Evolutionary conservation across 2,329 filamentous ascomycete species (phyloP).

Genomic region (Trichoderma breve): DNA sequence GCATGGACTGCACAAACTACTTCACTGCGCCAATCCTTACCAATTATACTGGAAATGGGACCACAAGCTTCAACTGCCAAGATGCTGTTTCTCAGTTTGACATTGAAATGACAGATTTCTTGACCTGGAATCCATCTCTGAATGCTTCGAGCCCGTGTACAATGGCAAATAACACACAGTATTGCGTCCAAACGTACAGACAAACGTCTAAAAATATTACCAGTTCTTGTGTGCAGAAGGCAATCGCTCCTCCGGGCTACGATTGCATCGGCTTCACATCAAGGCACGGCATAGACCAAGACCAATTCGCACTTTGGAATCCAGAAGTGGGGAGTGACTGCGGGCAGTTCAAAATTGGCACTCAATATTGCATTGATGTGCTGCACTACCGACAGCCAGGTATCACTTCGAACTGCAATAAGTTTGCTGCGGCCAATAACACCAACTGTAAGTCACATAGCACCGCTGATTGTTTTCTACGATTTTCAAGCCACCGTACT

Average conservation of each 20-base stretch:
- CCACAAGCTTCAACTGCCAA: neutral
- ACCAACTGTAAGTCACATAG: neutral
- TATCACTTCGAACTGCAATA: neutral
- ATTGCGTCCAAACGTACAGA: neutral
- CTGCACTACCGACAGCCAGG: neutral
- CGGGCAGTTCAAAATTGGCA: neutral
- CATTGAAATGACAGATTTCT: neutral
- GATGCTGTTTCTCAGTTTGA: neutral
- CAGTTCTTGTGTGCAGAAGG: neutral
- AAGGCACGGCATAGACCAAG: neutral
- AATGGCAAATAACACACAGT: neutral
- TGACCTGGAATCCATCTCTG: neutral
- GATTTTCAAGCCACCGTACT: neutral
- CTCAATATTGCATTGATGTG: neutral
- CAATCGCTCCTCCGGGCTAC: neutral
- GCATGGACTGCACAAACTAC: neutral
- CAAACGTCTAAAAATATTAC: neutral
- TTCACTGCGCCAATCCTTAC: neutral
- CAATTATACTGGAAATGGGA: neutral
- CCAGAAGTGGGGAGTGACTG: neutral
- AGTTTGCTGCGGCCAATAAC: neutral
- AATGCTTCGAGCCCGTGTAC: neutral
- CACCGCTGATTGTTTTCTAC: rapidly evolving
- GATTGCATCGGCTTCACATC: neutral
- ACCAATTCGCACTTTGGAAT: neutral